These are phyloP conservation scores for Erodium texanum DNA, from an alignment of 441 rosid species.

Conservation along the genomic window DNA sequence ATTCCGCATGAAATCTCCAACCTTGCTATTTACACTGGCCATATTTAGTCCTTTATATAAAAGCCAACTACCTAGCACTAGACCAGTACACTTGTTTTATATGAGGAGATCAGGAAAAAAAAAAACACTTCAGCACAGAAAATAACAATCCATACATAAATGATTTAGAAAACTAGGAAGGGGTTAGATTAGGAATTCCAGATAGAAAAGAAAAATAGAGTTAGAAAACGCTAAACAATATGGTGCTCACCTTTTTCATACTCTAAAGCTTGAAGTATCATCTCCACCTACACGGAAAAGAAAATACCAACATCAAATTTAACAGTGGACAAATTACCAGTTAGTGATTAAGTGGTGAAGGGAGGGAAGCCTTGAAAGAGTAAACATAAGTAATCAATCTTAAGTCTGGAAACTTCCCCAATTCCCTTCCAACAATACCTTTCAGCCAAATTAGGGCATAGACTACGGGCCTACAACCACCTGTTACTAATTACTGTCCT, in stretches of 20 bases:
- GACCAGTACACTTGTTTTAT: not conserved
- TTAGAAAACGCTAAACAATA: not conserved
- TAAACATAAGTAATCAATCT: not conserved
- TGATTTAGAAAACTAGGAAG: no score
- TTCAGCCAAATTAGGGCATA: not conserved
- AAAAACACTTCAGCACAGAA: no score
- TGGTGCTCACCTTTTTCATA: conserved; percentile 52
- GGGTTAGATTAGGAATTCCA: no score
- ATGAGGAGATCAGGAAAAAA: no score
- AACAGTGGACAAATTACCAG: not conserved
- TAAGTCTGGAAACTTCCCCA: not conserved
- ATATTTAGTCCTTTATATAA: not conserved
- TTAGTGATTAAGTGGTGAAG: not conserved
- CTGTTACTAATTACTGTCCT: not conserved
- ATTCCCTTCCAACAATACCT: not conserved
- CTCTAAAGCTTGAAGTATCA: conserved; percentile 80
- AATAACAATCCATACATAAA: no score
- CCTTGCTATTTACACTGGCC: not conserved
- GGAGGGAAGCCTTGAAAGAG: not conserved
- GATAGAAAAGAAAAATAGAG: not conserved
- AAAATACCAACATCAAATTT: conserved; percentile 8
- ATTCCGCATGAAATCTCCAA: not conserved
- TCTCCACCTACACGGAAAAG: conserved; percentile 44
- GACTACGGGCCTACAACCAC: not conserved
- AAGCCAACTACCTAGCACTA: not conserved